phyloP scores from a whole-genome alignment of 179 eudicot genomes.

The Corrigiola litoralis region DNA sequence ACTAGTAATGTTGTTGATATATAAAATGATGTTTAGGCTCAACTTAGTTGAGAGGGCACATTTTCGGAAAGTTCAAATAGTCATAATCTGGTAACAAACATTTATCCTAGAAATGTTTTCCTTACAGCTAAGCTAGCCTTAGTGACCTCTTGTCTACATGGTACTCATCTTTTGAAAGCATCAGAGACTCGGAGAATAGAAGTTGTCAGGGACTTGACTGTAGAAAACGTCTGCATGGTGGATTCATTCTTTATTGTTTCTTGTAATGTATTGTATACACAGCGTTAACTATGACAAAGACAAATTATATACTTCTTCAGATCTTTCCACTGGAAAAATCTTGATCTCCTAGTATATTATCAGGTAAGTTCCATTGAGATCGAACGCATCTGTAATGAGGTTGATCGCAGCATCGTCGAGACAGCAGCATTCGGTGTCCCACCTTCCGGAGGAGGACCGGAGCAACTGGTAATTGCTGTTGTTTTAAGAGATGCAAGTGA shows the following conservation, averaged over 20 bases:
- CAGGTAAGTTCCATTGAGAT: constrained; percentile 97
- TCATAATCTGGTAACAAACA: no score
- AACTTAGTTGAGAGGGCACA: no score
- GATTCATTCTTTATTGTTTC: not conserved
- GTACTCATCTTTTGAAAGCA: not conserved
- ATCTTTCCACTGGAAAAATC: not conserved
- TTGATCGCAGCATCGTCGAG: constrained; percentile 56
- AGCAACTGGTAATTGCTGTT: constrained; percentile 68
- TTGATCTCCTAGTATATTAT: not conserved
- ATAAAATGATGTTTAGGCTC: no score
- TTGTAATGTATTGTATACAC: no score
- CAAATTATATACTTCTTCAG: not conserved
- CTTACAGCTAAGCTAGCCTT: no score
- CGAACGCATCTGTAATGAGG: constrained; percentile 74
- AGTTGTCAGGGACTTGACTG: not conserved
- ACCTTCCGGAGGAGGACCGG: constrained; percentile 81
- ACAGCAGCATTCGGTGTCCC: constrained; percentile 95
- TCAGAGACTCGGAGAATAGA: no score
- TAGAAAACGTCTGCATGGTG: not conserved
- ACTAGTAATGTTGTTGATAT: no score
- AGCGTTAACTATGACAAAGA: no score
- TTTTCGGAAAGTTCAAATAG: no score
- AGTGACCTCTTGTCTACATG: not conserved
- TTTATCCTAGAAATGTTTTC: no score
- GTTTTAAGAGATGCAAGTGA: constrained; percentile 53